Evolutionary conservation across 371 early-diverging fungal genomes (phyloP), one percentile per base, ranked within the genome.

Genomic region (Blakeslea trispora): DNA sequence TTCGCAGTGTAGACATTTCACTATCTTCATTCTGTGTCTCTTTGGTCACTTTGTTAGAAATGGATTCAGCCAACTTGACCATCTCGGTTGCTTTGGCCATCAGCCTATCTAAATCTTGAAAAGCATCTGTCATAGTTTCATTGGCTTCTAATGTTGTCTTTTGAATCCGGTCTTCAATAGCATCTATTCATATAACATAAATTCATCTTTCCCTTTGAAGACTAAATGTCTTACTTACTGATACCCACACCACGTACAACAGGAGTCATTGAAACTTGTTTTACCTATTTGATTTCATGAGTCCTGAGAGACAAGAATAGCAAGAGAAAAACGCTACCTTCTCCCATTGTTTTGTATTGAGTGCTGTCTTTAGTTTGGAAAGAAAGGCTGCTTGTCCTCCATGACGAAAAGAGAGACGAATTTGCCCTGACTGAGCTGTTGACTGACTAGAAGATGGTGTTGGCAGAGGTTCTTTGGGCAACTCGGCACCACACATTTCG

Each of bases 41-140:
- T 47, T 74, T 81, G 51, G 62, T 76, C 64, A 91, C 69, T 70
- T 82, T 85, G 23, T 69, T 65, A 1, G 86, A 89, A 23, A 88
- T 91, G 23, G 90, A 82, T 68, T 91, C 85, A 0, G 93, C 88
- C n/a, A 92, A 63, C 48, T 77, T 74, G 1, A 86, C 94, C 92
- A 96, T 92, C 51, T 93, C 91, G 5, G 86, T 81, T 0, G 95
- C 95, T 66, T 90, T 92, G 28, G 81, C 81, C 83, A 91, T 93
- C 43, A 96, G 68, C 23, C 85, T 85, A 37, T 93, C 87, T 34
- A 96, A 65, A 59, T 96, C 97, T 39, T 82, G 77, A 65, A 96
- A 96, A 0, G 94, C 96, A 39, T 89, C 82, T 37, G 74, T 66
- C 42, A 96, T 74, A 0, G 91, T 86, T 35, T 82, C 82, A 24